A percentile compares a stretch with the other conserved stretches of the same genome.
These are phyloP conservation scores for Cytospora mali DNA, from an alignment of 2,329 filamentous ascomycete genomes.

Conservation along the genomic window DNA sequence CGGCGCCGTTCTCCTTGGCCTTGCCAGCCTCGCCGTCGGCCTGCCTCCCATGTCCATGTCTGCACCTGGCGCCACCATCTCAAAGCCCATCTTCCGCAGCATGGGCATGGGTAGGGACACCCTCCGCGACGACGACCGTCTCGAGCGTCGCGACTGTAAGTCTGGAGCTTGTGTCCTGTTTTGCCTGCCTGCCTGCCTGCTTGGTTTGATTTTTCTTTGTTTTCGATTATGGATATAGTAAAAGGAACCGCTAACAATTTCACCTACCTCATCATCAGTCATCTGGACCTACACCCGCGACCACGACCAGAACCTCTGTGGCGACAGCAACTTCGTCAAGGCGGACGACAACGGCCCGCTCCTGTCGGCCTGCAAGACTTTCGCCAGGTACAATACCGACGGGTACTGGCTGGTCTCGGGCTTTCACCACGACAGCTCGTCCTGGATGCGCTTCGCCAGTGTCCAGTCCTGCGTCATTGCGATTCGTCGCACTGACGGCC, in stretches of 20 bases:
- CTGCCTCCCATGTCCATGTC: not conserved
- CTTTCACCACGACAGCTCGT: not conserved
- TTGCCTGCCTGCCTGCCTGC: not conserved
- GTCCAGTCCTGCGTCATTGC: conserved; percentile 22
- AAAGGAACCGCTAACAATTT: too few species aligned
- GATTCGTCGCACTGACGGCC: conserved; percentile 11
- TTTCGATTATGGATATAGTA: too few species aligned
- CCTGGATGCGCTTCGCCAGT: conserved; percentile 21
- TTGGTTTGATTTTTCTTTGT: not conserved
- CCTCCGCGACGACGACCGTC: conserved; percentile 18
- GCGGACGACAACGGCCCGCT: conserved; percentile 1
- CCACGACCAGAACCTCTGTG: conserved; percentile 19
- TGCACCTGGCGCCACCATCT: not conserved
- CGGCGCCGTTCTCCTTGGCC: conserved; percentile 3
- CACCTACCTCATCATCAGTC: conserved; percentile 9
- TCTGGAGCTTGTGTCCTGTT: too few species aligned
- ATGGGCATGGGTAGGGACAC: conserved; percentile 18
- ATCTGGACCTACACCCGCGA: conserved; percentile 17
- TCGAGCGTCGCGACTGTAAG: conserved; percentile 23
- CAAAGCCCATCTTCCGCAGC: conserved; percentile 8
- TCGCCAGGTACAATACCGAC: conserved; percentile 12
- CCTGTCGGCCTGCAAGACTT: conserved; percentile 11
- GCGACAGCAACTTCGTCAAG: conserved; percentile 12
- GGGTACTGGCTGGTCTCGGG: conserved; percentile 25
- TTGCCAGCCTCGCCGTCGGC: conserved; percentile 3